Evolutionary conservation across 2,329 filamentous ascomycete genomes (phyloP).

Genomic region (Hymenoscyphus scutula): DNA sequence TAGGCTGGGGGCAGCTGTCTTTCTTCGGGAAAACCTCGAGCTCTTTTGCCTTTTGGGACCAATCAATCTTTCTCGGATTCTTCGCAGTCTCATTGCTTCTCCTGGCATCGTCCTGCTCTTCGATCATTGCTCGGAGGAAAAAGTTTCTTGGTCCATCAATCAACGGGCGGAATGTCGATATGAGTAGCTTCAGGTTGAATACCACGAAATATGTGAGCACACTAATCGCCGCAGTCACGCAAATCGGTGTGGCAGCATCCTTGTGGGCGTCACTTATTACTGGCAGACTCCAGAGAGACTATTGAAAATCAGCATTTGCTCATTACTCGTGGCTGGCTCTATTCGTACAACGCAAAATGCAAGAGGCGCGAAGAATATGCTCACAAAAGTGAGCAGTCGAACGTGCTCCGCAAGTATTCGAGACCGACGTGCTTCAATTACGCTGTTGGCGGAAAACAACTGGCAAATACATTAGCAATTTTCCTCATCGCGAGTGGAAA

Average conservation of each 20-base stretch:
- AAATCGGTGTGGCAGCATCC: slow-evolving; percentile 4
- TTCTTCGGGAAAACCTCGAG: slow-evolving; percentile 8
- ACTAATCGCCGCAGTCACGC: background rate
- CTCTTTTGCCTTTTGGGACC: slow-evolving; percentile 6
- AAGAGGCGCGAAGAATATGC: slow-evolving; percentile 9
- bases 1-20: slow-evolving; percentile 3
- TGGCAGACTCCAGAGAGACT: slow-evolving; percentile 7
- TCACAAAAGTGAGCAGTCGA: slow-evolving; percentile 1
- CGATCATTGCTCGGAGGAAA: background rate
- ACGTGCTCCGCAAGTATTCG: background rate
- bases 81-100: background rate
- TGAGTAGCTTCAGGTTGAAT: slow-evolving; percentile 7
- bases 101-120: background rate
- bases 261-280: background rate
- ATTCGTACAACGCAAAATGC: slow-evolving; percentile 5
- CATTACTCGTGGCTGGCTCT: background rate
- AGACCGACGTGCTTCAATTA: slow-evolving; percentile 8
- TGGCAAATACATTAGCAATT: background rate
- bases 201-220: slow-evolving; percentile 3
- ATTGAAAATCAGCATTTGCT: background rate
- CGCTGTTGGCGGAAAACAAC: slow-evolving; percentile 3
- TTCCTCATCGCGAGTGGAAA: background rate
- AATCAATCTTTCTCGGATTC: background rate
- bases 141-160: slow-evolving; percentile 1
- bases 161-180: background rate